A percentile compares a stretch with the other conserved stretches of the same genome.
Conservation (phyloP, 176 grass and related monocot species). For the Pontederia crassipes region DNA sequence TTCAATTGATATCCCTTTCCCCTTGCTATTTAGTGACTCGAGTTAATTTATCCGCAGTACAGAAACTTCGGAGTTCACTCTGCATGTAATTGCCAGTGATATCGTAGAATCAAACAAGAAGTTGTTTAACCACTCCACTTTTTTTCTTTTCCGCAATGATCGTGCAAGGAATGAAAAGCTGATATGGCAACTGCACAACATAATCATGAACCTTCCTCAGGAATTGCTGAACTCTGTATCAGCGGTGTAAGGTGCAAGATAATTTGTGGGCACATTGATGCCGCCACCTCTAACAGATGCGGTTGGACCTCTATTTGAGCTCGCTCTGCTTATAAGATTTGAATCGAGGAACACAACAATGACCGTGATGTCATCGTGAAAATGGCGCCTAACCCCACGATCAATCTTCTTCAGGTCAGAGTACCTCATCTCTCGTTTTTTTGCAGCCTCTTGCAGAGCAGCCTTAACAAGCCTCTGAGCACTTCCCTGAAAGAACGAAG, state of each 20-base stretch:
- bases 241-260: conserved; percentile 44
- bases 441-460: conserved; percentile 67
- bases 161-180: too few species aligned
- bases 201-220: conserved; percentile 14
- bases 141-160: too few species aligned
- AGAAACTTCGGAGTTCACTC: too few species aligned
- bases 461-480: conserved; percentile 57
- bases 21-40: too few species aligned
- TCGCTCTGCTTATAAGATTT: conserved; percentile 33
- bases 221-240: conserved; percentile 28
- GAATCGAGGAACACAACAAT: conserved; percentile 72
- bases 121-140: too few species aligned
- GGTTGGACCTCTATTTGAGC: conserved; percentile 40
- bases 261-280: conserved; percentile 43
- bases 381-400: conserved; percentile 65
- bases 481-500: conserved; percentile 31
- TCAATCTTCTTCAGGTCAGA: conserved; percentile 85
- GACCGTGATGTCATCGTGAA: conserved; percentile 78
- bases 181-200: too few species aligned
- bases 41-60: too few species aligned
- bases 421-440: conserved; percentile 91
- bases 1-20: too few species aligned
- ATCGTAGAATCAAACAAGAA: too few species aligned
- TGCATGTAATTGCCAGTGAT: too few species aligned
- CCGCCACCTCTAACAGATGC: conserved; percentile 62